phyloP scores from a whole-genome alignment of 2,329 filamentous ascomycete genomes.

The Botrytis deweyae region DNA sequence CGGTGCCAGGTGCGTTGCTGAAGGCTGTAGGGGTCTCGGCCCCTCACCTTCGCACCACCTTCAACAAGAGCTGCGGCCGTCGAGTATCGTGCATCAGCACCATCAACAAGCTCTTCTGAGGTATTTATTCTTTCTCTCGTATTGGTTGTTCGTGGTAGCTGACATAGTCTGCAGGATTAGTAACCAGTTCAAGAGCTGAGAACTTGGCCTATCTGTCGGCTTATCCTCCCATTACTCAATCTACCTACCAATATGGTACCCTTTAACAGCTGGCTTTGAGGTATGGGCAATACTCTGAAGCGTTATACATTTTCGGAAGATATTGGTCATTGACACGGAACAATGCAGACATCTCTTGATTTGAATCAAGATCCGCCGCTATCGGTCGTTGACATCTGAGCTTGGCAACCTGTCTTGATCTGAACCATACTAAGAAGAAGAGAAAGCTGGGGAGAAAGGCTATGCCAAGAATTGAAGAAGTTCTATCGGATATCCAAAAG shows the following conservation, averaged over 20 bases:
- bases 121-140: background rate
- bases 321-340: background rate
- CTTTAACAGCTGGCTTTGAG: background rate
- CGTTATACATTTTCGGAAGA: background rate
- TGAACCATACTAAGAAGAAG: background rate
- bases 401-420: background rate
- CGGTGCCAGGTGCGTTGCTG: background rate
- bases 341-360: background rate
- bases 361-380: background rate
- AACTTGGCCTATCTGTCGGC: background rate
- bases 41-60: slow-evolving; percentile 62
- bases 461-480: background rate
- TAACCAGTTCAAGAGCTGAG: background rate
- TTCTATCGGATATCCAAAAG: background rate
- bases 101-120: slow-evolving; percentile 60
- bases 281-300: background rate
- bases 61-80: slow-evolving; percentile 65
- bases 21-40: background rate
- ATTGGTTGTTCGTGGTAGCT: background rate
- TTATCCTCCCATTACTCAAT: background rate
- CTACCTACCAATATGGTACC: background rate
- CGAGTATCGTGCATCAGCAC: slow-evolving; percentile 68
- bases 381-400: background rate
- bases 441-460: background rate
- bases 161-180: background rate